Evolutionary conservation across 2,329 filamentous ascomycete genomes (phyloP).

Genomic region (Alternaria panax): DNA sequence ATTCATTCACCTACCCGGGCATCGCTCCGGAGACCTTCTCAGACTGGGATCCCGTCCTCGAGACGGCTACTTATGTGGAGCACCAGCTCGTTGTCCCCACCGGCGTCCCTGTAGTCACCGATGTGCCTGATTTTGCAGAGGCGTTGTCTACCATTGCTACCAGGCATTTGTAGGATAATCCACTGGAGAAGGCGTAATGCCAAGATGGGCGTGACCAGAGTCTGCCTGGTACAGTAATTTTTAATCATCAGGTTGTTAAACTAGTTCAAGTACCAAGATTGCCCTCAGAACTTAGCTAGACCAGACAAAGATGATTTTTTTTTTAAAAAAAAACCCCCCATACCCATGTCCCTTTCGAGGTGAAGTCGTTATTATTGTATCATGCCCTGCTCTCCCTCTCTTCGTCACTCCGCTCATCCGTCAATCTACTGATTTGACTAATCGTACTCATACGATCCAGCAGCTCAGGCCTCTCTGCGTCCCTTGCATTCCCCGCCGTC

Average conservation of each 20-base stretch:
- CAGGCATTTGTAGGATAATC: neutral
- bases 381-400: constrained; percentile 35
- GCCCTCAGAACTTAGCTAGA: too few relatives aligned
- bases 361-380: neutral
- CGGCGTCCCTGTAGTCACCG: neutral
- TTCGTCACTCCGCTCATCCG: constrained; percentile 29
- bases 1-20: neutral
- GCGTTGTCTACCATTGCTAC: neutral
- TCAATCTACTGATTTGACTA: constrained; percentile 67
- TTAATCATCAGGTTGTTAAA: too few relatives aligned
- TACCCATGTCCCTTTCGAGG: neutral
- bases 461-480: constrained; percentile 37
- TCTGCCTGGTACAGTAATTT: too few relatives aligned
- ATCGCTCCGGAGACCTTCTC: neutral
- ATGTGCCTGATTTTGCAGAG: neutral
- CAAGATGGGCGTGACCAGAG: too few relatives aligned
- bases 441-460: constrained; percentile 55
- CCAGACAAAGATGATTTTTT: neutral
- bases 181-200: neutral
- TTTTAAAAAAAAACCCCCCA: too few relatives aligned
- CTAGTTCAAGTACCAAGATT: too few relatives aligned
- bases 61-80: neutral
- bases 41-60: neutral
- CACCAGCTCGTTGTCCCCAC: neutral
- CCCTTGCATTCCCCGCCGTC: neutral